Base-by-base conservation (phyloP, 2,329 filamentous ascomycete genomes). In the Gyromitra esculenta region DNA sequence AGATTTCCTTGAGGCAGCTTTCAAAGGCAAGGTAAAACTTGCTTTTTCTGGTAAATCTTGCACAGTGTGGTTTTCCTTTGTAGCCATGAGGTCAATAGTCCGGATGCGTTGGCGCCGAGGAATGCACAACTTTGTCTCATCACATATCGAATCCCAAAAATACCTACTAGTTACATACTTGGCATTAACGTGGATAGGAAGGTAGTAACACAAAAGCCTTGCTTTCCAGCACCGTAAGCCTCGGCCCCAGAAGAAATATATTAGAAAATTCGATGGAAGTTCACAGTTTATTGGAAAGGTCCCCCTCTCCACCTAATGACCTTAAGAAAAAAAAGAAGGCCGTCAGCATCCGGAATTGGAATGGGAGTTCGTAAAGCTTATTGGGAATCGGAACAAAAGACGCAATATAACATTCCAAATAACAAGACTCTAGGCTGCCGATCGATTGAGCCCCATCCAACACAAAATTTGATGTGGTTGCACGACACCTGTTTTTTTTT, bases 11-110 rank as follows among this genome's bases (percentile, higher is more conserved):
- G 57, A 65, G 37, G 52, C 21, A 39, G 13, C 15, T 8, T 45
- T 57, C 31, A 43, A 68, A 43, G 59, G 45, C 48, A 45, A 37
- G 60, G 69, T 43, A 72, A 65, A 60, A 65, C 69, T 25, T 72
- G 18, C 69, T 65, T 37, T 15, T 57, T 48, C 18, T 48, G 60
- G 48, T 37, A 39, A 45, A 45, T 48, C n/a, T 54, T 63, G 62
- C 70, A 59, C 63, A 54, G 52, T 9, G 37, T 35, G 64, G 64
- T 67, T 54, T 37, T 54, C 7, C 18, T 43, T 37, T 48, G 59
- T 59, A 11, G 35, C 57, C 21, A 45, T 43, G 67, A 64, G 37
- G 18, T 72, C 50, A 74, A 62, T 63, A 52, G 48, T 54, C 52
- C 56, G 56, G 71, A 43, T 73, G 60, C 41, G 63, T 68, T 62